Conservation (phyloP, 2,329 filamentous ascomycete species). For the Xylariaceae sp. region DNA sequence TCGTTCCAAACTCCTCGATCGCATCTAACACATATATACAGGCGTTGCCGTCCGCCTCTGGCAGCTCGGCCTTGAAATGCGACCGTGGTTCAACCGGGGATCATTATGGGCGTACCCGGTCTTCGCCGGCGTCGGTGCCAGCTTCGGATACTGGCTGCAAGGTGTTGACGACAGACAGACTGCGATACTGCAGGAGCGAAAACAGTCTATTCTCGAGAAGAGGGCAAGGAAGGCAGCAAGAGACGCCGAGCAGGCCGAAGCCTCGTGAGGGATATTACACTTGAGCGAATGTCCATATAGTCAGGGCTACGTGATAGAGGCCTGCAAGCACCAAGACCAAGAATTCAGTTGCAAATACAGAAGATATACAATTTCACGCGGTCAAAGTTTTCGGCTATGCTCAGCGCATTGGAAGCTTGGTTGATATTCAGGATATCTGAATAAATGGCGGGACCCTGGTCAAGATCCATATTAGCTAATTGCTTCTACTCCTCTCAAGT, state of each 20-base stretch:
- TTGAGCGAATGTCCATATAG: slow-evolving; percentile 28
- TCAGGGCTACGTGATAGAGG: slow-evolving; percentile 4
- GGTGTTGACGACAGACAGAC: slow-evolving; percentile 85
- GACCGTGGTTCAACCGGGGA: slow-evolving; percentile 83
- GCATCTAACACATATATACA: slow-evolving; percentile 43
- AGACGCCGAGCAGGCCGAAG: slow-evolving; percentile 48
- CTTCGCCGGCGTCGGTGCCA: slow-evolving; percentile 82
- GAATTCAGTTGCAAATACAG: slow-evolving; percentile 8
- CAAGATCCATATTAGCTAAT: slow-evolving; percentile 13
- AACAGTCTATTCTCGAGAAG: slow-evolving; percentile 84
- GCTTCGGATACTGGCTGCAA: slow-evolving; percentile 96
- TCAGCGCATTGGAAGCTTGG: neutral
- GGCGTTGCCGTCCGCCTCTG: slow-evolving; percentile 90
- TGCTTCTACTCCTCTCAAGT: slow-evolving; percentile 10
- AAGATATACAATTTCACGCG: neutral
- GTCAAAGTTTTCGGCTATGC: neutral
- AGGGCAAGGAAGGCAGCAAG: slow-evolving; percentile 74
- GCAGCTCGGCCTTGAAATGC: slow-evolving; percentile 99
- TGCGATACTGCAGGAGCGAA: slow-evolving; percentile 75
- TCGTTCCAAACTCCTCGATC: neutral
- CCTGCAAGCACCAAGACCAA: slow-evolving; percentile 6
- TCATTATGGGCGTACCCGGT: slow-evolving; percentile 91
- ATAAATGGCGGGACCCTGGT: neutral
- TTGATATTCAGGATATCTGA: neutral
- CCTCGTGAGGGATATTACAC: slow-evolving; percentile 19